Evolutionary conservation across 805 yeast species (phyloP), one percentile per base, ranked within the genome.

Genomic region (Zygotorulaspora florentina): DNA sequence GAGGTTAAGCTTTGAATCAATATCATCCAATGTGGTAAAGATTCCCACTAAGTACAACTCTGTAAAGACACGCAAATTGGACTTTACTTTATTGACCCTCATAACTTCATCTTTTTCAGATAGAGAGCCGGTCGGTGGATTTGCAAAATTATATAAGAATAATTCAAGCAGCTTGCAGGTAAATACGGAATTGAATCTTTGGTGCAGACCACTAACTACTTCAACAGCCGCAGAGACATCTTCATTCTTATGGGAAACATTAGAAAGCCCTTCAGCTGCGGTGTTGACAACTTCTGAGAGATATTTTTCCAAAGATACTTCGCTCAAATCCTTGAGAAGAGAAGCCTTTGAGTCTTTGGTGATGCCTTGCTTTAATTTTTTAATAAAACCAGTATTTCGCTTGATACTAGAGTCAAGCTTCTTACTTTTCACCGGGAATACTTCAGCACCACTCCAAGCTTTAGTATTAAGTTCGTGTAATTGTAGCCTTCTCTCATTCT

Each of bases 361-460:
- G 18, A 88, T 63, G 2, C 81, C 71, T 2, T 75, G 70, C 51
- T 81, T 75, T 42, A 89, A 59, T 55, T 83, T 84, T 60, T 82
- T 85, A 41, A 88, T 81, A 57, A 87, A 85, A 0, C 88, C 84
- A 3, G 87, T 79, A 59, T 90, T 87, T 62, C 83, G 86, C 70
- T 89, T 89, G 53, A 89, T 69, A 46, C 90, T 83, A 0, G 95
- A 71, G 59, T 89, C 96, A 8, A 81, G 62, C 50, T 75, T 77
- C 8, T 54, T 41, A 12, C 46, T 49, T 8, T 53, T 45, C 11
- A 58, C 35, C n/a, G 58, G 57, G 42, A 60, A 58, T n/a, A 66
- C 65, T 15, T 50, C 54, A 17, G 67, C 74, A 1, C 81, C 85
- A 29, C 64, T 60, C 85, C 87, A 80, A 1, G 84, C 82, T 43